Base-by-base conservation (phyloP, 495 filamentous ascomycete species). In the Hypoxylon trugodes region DNA sequence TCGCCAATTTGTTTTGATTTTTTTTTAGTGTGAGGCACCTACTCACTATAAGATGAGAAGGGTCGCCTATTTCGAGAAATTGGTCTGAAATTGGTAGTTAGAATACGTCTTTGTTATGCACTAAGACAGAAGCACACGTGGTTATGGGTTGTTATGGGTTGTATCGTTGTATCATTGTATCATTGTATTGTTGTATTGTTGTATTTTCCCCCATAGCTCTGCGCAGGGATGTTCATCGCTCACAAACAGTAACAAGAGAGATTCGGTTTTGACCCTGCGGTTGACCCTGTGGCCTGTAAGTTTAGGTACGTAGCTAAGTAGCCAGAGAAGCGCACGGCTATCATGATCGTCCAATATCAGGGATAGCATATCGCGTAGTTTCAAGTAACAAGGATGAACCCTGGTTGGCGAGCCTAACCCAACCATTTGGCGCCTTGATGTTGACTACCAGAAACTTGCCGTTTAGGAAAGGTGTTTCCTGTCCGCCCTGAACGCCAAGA, bases 381-480 rank as follows among this genome's bases (percentile, higher is more conserved):
- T 67, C 52, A 67, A 7, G 35, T 67, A 21, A n/a, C 64, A 67
- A 54, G 64, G 64, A 53, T 67, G 19, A 46, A 21, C 64, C 64
- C 53, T 57, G 64, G 48, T 37, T 38, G 35, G 22, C 24, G 40
- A 26, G 48, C 54, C 30, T 45, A 55, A 60, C 60, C 65, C 65
- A 68, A 64, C 65, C 59, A 65, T 68, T 64, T 64, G 65, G 65
- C 60, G 65, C 65, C 65, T 46, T 55, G 42, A 61, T 33, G 7
- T 50, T 60, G 36, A 65, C 42, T 68, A 64, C 65, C 65, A 60
- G 65, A 68, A 68, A 60, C 65, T 60, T 68, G 65, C 65, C 65
- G 65, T 60, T 59, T 64, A 55, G 65, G 65, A 60, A 59, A 64
- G 56, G 42, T 64, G 9, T 15, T 51, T 47, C 64, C 41, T 46